Percentiles rank a stretch among this genome's conserved stretches.
phyloP scores from a whole-genome alignment of 306 rosid genomes.

The Castanea mollissima region DNA sequence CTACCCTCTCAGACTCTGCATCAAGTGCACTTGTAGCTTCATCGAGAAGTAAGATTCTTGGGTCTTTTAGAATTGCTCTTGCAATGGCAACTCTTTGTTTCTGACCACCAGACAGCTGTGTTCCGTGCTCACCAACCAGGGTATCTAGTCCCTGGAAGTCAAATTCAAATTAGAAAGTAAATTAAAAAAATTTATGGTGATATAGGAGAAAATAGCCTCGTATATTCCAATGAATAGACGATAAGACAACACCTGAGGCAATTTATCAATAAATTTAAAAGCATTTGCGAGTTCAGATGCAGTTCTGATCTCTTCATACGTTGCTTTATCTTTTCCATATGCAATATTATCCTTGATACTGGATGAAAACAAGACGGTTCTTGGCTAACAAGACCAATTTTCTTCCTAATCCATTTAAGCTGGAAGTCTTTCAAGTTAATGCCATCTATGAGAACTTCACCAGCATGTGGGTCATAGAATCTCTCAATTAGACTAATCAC shows the following conservation, averaged over 20 bases:
- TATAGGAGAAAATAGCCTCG: background rate
- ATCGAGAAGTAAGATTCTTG: slow-evolving; percentile 78
- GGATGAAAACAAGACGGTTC: slow-evolving; percentile 85
- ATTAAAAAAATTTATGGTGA: background rate
- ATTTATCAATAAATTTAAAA: slow-evolving; percentile 74
- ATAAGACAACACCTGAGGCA: slow-evolving; percentile 62
- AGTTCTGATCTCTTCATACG: slow-evolving; percentile 61
- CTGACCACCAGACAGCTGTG: slow-evolving; percentile 92
- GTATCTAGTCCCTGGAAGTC: slow-evolving; percentile 69
- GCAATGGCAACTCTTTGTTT: slow-evolving; percentile 92
- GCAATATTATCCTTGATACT: slow-evolving; percentile 86
- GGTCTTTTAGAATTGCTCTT: slow-evolving; percentile 82
- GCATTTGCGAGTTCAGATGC: slow-evolving; percentile 92
- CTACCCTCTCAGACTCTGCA: slow-evolving; percentile 86
- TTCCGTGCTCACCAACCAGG: slow-evolving; percentile 90
- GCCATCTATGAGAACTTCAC: slow-evolving; percentile 75
- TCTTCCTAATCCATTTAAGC: slow-evolving; percentile 83
- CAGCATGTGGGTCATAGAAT: slow-evolving; percentile 80
- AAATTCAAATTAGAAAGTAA: background rate
- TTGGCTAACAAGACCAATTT: slow-evolving; percentile 94
- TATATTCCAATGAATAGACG: background rate
- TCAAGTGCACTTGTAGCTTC: slow-evolving; percentile 97
- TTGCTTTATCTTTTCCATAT: slow-evolving; percentile 85
- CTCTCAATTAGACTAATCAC: slow-evolving; percentile 82
- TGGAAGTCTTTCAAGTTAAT: slow-evolving; percentile 75